phyloP scores from a whole-genome alignment of 2,329 filamentous ascomycete species.

The Taxawa tesnikishii region DNA sequence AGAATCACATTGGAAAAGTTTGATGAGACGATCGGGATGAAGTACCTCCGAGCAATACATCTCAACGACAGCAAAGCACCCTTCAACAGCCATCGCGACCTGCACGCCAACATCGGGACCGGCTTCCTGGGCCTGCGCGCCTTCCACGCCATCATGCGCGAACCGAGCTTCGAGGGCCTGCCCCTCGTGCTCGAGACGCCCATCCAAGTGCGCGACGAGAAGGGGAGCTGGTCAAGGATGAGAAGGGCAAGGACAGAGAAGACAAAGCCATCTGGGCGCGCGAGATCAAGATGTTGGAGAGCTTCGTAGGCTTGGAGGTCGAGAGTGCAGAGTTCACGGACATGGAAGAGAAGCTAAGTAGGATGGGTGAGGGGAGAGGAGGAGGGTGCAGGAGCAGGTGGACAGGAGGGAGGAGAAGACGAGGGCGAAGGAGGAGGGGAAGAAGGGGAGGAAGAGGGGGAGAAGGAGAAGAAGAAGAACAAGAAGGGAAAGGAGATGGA shows the following conservation, averaged over 20 bases:
- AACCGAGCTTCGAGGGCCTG: slow-evolving; percentile 58
- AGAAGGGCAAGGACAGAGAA: slow-evolving; percentile 44
- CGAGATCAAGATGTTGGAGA: slow-evolving; percentile 91
- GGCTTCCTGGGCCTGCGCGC: slow-evolving; percentile 83
- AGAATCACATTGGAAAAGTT: slow-evolving; percentile 62
- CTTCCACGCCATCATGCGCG: slow-evolving; percentile 87
- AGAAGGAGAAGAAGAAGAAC: slow-evolving; percentile 24
- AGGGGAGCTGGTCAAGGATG: slow-evolving; percentile 38
- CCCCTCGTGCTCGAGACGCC: slow-evolving; percentile 97
- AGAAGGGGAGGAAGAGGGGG: slow-evolving; percentile 25
- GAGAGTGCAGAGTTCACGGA: slow-evolving; percentile 60
- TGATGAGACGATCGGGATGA: slow-evolving; percentile 60
- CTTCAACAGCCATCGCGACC: slow-evolving; percentile 64
- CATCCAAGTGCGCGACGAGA: slow-evolving; percentile 56
- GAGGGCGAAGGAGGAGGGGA: slow-evolving; percentile 28
- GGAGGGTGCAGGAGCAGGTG: slow-evolving; percentile 65
- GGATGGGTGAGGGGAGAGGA: slow-evolving; percentile 58
- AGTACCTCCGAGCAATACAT: slow-evolving; percentile 77
- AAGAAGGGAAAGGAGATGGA: slow-evolving; percentile 19
- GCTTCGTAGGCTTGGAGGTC: slow-evolving; percentile 70
- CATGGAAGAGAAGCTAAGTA: slow-evolving; percentile 53
- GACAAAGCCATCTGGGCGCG: slow-evolving; percentile 79
- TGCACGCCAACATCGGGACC: slow-evolving; percentile 93
- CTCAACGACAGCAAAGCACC: slow-evolving; percentile 95
- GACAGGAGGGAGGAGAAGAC: slow-evolving; percentile 59